Evolutionary conservation across 2,329 filamentous ascomycete species (phyloP), one percentile per base, ranked within the genome.

Genomic region (Myriosclerotinia curreyana): DNA sequence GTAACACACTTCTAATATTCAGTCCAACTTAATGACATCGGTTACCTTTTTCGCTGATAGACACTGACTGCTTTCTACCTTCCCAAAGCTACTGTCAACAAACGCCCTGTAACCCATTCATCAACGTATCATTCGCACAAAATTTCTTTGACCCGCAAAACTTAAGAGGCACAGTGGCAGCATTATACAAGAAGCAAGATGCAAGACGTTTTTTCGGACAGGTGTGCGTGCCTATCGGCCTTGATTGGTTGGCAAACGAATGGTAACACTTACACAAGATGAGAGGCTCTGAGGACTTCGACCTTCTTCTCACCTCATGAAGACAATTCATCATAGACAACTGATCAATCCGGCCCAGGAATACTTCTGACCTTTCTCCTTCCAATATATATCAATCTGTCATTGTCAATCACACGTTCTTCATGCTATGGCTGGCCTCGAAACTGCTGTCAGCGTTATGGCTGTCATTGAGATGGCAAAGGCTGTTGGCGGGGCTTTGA

Each of bases 401-500:
- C n/a, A 38, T 14, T 12, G 8, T 48, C n/a, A 48, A 31, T 48
- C 50, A 28, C 15, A 14, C 15, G 8, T n/a, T 31, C 22, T 46
- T 48, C 60, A 44, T 25, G 8, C 5, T 38, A 69, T 69, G 66
- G 68, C 67, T n/a, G 48, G 51, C n/a, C 62, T 69, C 9, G 64
- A 64, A 28, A 59, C 48, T 14, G 65, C 62, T 8, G 66, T 62
- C 11, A 65, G 60, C 44, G 53, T 70, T 17, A 65, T 66, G 1
- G 36, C 36, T 38, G 36, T 38, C 12, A 14, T 38, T 7, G 6
- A 38, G 36, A 38, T 38, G 36, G 7, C 36, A 11, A 5, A 38
- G 36, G 36, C 36, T 38, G 36, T 38, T 38, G 36, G 36, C 12
- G 36, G 36, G 12, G 36, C 36, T 14, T 38, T 68, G 9, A 60